Base-by-base conservation (phyloP, 2,329 filamentous ascomycete genomes). In the Geosmithia morbida region DNA sequence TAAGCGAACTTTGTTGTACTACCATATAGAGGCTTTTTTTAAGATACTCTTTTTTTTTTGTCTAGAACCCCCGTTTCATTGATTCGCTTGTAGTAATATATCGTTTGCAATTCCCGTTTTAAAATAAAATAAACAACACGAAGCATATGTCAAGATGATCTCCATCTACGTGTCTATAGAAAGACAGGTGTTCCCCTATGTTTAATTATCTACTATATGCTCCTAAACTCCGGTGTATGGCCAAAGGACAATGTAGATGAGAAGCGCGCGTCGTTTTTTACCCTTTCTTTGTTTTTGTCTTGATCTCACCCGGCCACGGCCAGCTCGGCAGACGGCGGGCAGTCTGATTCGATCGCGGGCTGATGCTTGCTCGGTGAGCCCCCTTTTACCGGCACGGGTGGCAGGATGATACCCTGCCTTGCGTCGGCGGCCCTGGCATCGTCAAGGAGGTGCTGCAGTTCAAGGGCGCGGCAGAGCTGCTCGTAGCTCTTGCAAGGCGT, bases 401-500 rank as follows among this genome's bases (percentile, higher is more conserved):
- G 49, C 46, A 66, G 71, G 48, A 75, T 71, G 48, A 87, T 68
- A 16, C 74, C 77, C 14, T 87, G 65, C 30, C 71, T 68, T 47
- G 70, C 61, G 57, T 96, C 89, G 3, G 82, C 69, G 7, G 77
- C 74, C 43, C 69, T 69, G 1, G 89, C 89, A 50, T 69, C 64
- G 30, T 78, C 74, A 18, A 79, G 56, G 43, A 94, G 63, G 49
- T 82, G 72, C 2, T 79, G 71, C 37, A 86, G 71, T 1, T 72
- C 77, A 29, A 97, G 64, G 1, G 73, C 66, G 48, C 79, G 70
- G 57, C 87, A 84, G 2, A 82, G 63, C 46, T 85, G 79, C 8
- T 66, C 67, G 58, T 96, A 95, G 54, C 75, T 83, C 65, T 83
- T 88, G 50, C 75, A 74, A 44, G 68, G 64, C 51, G 77, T 79